Percentiles rank a stretch among this genome's conserved stretches.
phyloP scores from a whole-genome alignment of 2,329 filamentous ascomycete species.

The Trichophaea hybrida region DNA sequence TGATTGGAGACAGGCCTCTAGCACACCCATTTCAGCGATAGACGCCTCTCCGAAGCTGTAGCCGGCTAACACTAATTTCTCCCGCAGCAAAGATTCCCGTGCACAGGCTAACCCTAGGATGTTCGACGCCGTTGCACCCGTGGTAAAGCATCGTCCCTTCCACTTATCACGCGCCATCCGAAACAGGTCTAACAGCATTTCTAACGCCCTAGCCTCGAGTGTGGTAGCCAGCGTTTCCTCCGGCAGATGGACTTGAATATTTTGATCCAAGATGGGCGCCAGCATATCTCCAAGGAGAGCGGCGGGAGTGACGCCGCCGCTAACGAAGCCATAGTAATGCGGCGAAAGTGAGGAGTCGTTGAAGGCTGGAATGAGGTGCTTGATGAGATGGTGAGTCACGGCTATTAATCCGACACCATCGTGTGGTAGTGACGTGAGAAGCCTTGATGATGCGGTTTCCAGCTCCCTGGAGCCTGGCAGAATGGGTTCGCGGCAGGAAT shows the following conservation, averaged over 20 bases:
- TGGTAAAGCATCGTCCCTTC: slow-evolving; percentile 68
- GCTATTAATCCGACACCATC: neutral
- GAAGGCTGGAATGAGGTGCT: slow-evolving; percentile 40
- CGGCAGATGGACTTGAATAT: slow-evolving; percentile 68
- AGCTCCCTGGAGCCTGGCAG: neutral
- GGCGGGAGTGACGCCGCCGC: slow-evolving; percentile 63
- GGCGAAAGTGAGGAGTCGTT: slow-evolving; percentile 50
- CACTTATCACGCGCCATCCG: slow-evolving; percentile 42
- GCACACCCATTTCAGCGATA: slow-evolving; percentile 56
- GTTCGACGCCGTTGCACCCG: slow-evolving; percentile 55
- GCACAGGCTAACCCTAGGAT: slow-evolving; percentile 53
- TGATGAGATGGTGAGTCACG: neutral
- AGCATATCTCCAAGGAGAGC: slow-evolving; percentile 71
- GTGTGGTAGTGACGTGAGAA: neutral
- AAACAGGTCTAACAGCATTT: slow-evolving; percentile 54
- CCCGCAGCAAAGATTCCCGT: slow-evolving; percentile 45
- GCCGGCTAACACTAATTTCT: slow-evolving; percentile 11
- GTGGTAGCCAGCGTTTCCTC: slow-evolving; percentile 59
- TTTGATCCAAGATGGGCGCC: slow-evolving; percentile 70
- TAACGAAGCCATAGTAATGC: slow-evolving; percentile 81
- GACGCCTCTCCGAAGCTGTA: slow-evolving; percentile 29
- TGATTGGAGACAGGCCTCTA: slow-evolving; percentile 49
- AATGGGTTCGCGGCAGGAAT: neutral
- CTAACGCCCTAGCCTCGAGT: slow-evolving; percentile 58
- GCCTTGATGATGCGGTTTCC: neutral